A percentile compares a stretch with the other conserved stretches of the same genome.
Evolutionary conservation across 129 eudicot species (phyloP).

Genomic region (Centrapalus pauciflorus): DNA sequence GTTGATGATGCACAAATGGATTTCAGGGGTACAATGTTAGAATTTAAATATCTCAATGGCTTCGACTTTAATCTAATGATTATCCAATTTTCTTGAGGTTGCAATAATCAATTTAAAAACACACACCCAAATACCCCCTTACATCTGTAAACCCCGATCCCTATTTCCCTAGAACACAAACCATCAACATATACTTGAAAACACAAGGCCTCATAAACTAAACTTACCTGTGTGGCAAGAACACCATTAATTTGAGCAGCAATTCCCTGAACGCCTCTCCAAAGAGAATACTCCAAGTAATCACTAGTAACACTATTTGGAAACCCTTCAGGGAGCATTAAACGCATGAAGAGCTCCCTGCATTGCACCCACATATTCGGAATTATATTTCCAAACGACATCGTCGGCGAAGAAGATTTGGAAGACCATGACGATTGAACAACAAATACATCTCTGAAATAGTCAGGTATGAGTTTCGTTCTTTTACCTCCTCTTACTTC

Average conservation of each 20-base stretch:
- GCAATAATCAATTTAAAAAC: no score
- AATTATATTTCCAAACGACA: slow-evolving; percentile 24
- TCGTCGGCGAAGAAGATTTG: background rate
- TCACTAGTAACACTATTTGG: slow-evolving; percentile 91
- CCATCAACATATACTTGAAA: background rate
- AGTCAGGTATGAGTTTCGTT: slow-evolving; percentile 54
- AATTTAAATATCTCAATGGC: background rate
- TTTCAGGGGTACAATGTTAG: background rate
- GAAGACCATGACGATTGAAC: slow-evolving; percentile 14
- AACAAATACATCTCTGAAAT: slow-evolving; percentile 55
- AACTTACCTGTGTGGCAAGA: slow-evolving; percentile 88
- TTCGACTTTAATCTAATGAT: background rate
- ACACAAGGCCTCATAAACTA: background rate
- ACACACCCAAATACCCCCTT: background rate
- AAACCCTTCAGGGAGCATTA: slow-evolving; percentile 93
- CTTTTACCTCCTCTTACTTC: slow-evolving; percentile 69
- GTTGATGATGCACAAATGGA: background rate
- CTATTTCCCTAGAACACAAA: background rate
- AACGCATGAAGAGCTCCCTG: slow-evolving; percentile 43
- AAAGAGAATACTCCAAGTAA: slow-evolving; percentile 86
- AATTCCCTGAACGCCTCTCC: slow-evolving; percentile 96
- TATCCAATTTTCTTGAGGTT: background rate
- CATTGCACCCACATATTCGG: slow-evolving; percentile 48
- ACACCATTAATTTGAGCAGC: slow-evolving; percentile 95
- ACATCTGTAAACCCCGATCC: background rate